These are phyloP conservation scores for Emmonsia crescens DNA, from an alignment of 2,329 filamentous ascomycete genomes.

Conservation along the genomic window DNA sequence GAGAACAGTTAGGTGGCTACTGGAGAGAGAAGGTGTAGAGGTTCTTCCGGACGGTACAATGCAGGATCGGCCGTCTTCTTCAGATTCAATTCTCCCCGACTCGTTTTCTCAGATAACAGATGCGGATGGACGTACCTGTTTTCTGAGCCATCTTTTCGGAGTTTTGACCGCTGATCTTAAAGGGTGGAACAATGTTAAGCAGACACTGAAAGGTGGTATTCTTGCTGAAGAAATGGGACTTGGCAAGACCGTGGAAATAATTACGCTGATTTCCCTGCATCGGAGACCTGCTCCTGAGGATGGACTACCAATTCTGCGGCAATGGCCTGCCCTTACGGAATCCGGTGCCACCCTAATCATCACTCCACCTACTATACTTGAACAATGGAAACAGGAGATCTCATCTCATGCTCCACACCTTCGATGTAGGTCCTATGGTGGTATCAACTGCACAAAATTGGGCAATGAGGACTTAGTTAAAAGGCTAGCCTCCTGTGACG, in stretches of 20 bases:
- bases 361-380: conserved; percentile 49
- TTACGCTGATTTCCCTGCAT: conserved; percentile 36
- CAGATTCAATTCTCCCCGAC: conserved; percentile 20
- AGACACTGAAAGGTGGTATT: conserved; percentile 33
- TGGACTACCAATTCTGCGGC: conserved; percentile 11
- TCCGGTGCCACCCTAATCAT: conserved; percentile 53
- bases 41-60: conserved; percentile 24
- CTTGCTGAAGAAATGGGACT: conserved; percentile 43
- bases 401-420: conserved; percentile 45
- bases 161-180: conserved; percentile 28
- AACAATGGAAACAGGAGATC: conserved; percentile 55
- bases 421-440: conserved; percentile 46
- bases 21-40: conserved; percentile 33
- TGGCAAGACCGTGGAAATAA: conserved; percentile 41
- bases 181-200: conserved; percentile 22
- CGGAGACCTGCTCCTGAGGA: conserved; percentile 16
- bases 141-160: conserved; percentile 34
- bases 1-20: conserved; percentile 37
- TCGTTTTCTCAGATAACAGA: conserved; percentile 31
- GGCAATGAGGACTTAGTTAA: conserved; percentile 34
- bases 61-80: conserved; percentile 10
- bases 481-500: conserved; percentile 40
- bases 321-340: conserved; percentile 19
- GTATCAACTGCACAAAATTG: conserved; percentile 34
- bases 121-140: conserved; percentile 28